Base-by-base conservation (phyloP, 2,329 filamentous ascomycete genomes). In the Sporothrix sp. region DNA sequence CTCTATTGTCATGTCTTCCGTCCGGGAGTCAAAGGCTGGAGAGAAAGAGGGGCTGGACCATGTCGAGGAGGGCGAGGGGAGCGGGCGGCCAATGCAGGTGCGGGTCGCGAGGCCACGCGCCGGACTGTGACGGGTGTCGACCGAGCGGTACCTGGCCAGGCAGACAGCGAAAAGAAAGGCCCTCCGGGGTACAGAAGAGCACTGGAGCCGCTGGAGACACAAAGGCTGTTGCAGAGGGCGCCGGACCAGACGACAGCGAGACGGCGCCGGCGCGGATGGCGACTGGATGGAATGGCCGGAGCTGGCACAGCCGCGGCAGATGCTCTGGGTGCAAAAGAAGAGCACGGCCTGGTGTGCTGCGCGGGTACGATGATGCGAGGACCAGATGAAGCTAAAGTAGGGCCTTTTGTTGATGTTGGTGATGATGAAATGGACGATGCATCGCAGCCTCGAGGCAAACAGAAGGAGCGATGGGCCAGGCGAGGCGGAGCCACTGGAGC, bases 1-100 rank as follows among this genome's bases (percentile, higher is more conserved):
- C 60, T 75, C 71, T 64, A 66, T 69, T 65, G 72, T 73, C 73
- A 76, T 77, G 39, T 7, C 39, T 48, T 39, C 39, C 45, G 38
- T 43, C 23, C 38, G 3, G 21, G n/a, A 37, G 21, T 40, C 40
- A 25, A 40, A 28, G 16, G 33, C 40, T 21, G 16, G 37, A 4
- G 30, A 27, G 23, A 20, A 21, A 8, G 20, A 8, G 25, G 38
- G 27, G 38, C 13, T 28, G 18, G 30, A 7, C 35, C 46, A 48
- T 48, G 20, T 33, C 46, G 45, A 30, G 45, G 23, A 30, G 18
- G 10, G 20, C 30, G 14, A 23, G n/a, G 13, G 42, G 7, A 35
- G 43, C 10, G 32, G 8, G 25, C 42, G 18, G 8, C 18, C 5
- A 10, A 28, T 28, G 10, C 10, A 10, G 5, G 5, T 28, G 6